Evolutionary conservation across 805 yeast species (phyloP), one percentile per base, ranked within the genome.

Genomic region (Teunomyces lycoperdinae): DNA sequence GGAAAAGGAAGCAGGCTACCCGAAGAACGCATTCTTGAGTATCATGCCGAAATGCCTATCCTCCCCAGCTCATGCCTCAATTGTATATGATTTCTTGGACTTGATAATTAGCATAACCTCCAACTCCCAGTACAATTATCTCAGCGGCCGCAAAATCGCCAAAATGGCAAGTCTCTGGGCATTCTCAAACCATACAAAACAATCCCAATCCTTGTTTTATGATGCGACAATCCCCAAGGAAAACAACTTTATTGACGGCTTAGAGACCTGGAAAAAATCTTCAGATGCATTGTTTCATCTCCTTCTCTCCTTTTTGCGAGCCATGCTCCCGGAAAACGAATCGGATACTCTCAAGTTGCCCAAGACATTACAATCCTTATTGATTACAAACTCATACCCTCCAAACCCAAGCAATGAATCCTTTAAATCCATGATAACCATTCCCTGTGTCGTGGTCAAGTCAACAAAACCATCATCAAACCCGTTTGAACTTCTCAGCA

Each of bases 131-230:
- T 80, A 82, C 36, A 89, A 89, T 58, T 82, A 85, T 58, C 69
- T 90, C 74, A 81, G 87, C 58, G 95, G 94, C 0, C 76, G 90
- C 42, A 89, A 88, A 60, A 77, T 90, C 13, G 76, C 94, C 9
- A 84, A 87, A 54, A 78, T 90, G 81, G 85, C 92, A 34, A 91
- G 92, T 6, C 68, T 88, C 20, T 90, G 96, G 96, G 97, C 96
- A 0, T 90, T 90, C 58, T 78, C 81, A 43, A 74, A 77, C 1
- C 61, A 62, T 10, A 56, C 64, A 26, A 58, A 55, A 40, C 59
- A 53, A 41, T 55, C 55, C 44, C 63, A 55, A 50, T 63, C 67
- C 35, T 58, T 73, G 9, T 71, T 71, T 41, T 70, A 59, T 48
- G 70, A 70, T 48, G 75, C 77, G 1, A 71, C 73, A 9, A 36